Conservation (phyloP, 2,329 filamentous ascomycete genomes). For the Pseudogymnoascus sp. region DNA sequence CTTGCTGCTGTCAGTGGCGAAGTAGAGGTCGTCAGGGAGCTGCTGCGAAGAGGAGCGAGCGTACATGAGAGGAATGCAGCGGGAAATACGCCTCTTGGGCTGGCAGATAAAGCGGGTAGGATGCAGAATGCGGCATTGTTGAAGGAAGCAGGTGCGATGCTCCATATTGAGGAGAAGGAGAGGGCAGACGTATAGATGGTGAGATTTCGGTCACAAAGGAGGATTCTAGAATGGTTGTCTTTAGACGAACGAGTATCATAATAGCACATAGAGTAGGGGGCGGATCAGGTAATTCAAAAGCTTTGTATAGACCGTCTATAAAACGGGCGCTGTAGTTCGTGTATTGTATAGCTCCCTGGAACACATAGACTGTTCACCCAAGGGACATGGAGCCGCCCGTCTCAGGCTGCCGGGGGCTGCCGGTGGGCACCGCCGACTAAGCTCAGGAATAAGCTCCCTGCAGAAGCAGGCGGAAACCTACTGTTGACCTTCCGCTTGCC, state of each 20-base stretch:
- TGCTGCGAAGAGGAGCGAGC: constrained; percentile 55
- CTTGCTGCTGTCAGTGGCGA: constrained; percentile 36
- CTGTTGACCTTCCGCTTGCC: background rate
- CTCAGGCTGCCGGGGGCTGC: too few species aligned
- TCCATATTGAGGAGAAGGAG: constrained; percentile 44
- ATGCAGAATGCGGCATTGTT: constrained; percentile 46
- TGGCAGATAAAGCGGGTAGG: constrained; percentile 51
- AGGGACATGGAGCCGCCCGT: background rate
- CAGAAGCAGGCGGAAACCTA: background rate
- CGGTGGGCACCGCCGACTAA: background rate
- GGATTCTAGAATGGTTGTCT: background rate
- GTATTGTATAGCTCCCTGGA: background rate
- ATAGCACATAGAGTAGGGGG: background rate
- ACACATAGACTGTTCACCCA: background rate
- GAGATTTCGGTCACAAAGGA: background rate
- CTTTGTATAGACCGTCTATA: background rate
- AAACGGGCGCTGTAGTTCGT: background rate
- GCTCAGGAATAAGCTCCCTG: background rate
- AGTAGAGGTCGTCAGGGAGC: constrained; percentile 47
- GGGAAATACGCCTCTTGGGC: constrained; percentile 57
- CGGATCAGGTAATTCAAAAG: background rate
- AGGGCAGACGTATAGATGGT: background rate
- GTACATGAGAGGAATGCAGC: constrained; percentile 58
- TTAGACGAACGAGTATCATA: background rate
- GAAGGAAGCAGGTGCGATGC: constrained; percentile 49